Evolutionary conservation across 2,329 filamentous ascomycete genomes (phyloP).

Genomic region (Thelonectria rubi): DNA sequence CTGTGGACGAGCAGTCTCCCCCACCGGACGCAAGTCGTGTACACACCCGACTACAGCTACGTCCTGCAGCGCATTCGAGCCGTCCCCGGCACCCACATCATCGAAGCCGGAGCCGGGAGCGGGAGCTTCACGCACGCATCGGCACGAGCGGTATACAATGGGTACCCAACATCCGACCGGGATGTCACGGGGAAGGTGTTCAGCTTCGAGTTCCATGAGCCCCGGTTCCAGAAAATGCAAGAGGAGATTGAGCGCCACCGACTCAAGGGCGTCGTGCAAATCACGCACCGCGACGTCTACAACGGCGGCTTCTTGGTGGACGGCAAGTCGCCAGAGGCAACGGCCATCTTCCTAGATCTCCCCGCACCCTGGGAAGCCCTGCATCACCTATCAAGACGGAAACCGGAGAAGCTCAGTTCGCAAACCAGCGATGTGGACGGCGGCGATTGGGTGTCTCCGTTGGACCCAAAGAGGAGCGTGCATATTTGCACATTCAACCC

Average conservation of each 20-base stretch:
- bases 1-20: conserved; percentile 83
- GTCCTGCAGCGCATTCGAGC: conserved; percentile 80
- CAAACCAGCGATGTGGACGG: conserved; percentile 36
- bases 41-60: conserved; percentile 88
- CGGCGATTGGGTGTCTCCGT: conserved; percentile 61
- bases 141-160: conserved; percentile 78
- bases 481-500: conserved; percentile 95
- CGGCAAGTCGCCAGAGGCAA: conserved; percentile 68
- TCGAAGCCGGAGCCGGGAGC: conserved; percentile 84
- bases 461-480: conserved; percentile 76
- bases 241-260: conserved; percentile 75
- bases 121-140: conserved; percentile 87
- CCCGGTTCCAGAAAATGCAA: conserved; percentile 73
- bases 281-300: conserved; percentile 84
- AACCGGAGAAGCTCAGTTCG: conserved; percentile 37
- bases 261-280: conserved; percentile 70
- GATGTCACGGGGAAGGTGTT: conserved; percentile 73
- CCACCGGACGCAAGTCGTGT: conserved; percentile 86
- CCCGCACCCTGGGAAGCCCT: conserved; percentile 84
- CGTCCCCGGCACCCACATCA: conserved; percentile 75
- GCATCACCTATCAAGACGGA: conserved; percentile 73
- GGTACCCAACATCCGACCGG: conserved; percentile 61
- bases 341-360: conserved; percentile 80
- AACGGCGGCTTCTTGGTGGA: conserved; percentile 74
- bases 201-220: conserved; percentile 84